Evolutionary conservation across 2,329 filamentous ascomycete genomes (phyloP).

Genomic region (Penicillium sp.): DNA sequence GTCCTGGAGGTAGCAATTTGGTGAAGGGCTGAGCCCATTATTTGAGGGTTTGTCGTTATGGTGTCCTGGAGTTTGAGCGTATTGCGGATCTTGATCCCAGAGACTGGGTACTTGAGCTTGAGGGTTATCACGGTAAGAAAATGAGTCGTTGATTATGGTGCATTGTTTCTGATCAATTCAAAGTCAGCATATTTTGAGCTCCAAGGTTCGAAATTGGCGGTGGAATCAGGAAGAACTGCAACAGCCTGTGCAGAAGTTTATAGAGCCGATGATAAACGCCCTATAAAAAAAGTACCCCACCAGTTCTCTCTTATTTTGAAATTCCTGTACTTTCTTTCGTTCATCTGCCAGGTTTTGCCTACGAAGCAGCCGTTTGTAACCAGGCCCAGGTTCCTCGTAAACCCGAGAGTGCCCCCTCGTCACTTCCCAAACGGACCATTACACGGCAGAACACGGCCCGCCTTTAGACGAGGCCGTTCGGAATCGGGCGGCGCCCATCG

Average conservation of each 20-base stretch:
- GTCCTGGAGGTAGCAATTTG: background rate
- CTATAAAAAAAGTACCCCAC: background rate
- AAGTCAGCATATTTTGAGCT: background rate
- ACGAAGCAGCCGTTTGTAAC: too few species aligned
- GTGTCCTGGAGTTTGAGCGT: slow-evolving; percentile 43
- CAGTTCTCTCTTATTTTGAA: background rate
- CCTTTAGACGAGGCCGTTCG: too few species aligned
- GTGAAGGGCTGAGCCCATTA: background rate
- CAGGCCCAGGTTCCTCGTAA: too few species aligned
- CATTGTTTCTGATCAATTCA: background rate
- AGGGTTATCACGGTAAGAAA: background rate
- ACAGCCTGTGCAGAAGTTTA: background rate
- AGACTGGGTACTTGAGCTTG: background rate
- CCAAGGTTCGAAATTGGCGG: background rate
- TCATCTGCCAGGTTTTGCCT: background rate
- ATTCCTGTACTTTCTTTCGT: background rate
- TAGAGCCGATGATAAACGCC: background rate
- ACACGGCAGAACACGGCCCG: too few species aligned
- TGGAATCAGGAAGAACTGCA: background rate
- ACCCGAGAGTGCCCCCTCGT: too few species aligned
- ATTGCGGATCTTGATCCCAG: slow-evolving; percentile 1
- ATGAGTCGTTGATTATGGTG: background rate
- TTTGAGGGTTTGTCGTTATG: background rate
- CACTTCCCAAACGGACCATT: too few species aligned
- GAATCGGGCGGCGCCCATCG: too few species aligned